These are phyloP conservation scores for Fistulinella staudtii DNA, from an alignment of 1,284 basidiomycete species.

Conservation along the genomic window DNA sequence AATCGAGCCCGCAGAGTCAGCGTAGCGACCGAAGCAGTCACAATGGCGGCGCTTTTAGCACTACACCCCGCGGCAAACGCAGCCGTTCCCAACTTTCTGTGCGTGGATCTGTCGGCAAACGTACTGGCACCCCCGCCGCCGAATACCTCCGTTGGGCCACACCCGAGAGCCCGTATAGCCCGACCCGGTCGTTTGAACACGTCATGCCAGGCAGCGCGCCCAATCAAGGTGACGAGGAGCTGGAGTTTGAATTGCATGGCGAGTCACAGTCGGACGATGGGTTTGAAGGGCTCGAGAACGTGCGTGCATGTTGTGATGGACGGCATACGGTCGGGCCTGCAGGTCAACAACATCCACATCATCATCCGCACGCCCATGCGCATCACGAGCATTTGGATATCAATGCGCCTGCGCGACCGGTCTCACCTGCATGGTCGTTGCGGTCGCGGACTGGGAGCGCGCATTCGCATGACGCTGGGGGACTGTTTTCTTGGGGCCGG, in stretches of 20 bases:
- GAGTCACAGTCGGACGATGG: constrained; percentile 74
- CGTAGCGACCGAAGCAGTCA: constrained; percentile 58
- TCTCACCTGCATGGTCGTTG: constrained; percentile 78
- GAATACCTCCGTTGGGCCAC: constrained; percentile 79
- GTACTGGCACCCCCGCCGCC: constrained; percentile 82
- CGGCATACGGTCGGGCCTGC: constrained; percentile 74
- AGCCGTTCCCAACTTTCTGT: constrained; percentile 74
- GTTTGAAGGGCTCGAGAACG: constrained; percentile 93
- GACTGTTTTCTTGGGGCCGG: constrained; percentile 63
- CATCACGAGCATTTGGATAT: constrained; percentile 48
- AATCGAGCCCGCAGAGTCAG: constrained; percentile 66
- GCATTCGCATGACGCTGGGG: constrained; percentile 56
- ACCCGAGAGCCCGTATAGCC: constrained; percentile 64
- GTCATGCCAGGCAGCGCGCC: constrained; percentile 37
- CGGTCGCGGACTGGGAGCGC: constrained; percentile 69
- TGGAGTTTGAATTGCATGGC: constrained; percentile 79
- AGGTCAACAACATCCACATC: constrained; percentile 55
- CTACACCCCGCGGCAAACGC: constrained; percentile 69
- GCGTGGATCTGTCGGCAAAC: constrained; percentile 72
- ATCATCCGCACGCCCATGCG: constrained; percentile 53
- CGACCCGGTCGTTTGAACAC: constrained; percentile 65
- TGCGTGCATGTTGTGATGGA: constrained; percentile 93
- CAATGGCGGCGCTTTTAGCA: constrained; percentile 61
- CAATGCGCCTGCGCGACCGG: constrained; percentile 53
- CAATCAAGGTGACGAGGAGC: constrained; percentile 63